phyloP scores from a whole-genome alignment of 1,284 basidiomycete species.

The Melanopsichium pennsylvanicum region DNA sequence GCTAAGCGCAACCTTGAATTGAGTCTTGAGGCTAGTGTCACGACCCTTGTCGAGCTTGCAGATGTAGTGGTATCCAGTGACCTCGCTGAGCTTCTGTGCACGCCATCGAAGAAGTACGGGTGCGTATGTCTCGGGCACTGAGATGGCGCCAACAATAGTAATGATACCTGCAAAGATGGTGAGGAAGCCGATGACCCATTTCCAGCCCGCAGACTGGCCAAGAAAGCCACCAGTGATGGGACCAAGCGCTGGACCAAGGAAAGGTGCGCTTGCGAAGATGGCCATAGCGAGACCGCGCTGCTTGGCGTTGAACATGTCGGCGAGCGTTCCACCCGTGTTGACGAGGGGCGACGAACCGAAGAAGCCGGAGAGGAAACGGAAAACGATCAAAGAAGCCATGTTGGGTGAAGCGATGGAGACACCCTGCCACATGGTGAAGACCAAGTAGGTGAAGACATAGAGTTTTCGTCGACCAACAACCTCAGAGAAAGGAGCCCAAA shows the following conservation, averaged over 20 bases:
- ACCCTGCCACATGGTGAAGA: conserved; percentile 75
- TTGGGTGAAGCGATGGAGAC: conserved; percentile 74
- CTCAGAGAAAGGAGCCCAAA: conserved; percentile 75
- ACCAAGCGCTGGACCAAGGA: conserved; percentile 73
- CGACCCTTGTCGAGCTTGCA: conserved; percentile 58
- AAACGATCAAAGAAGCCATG: conserved; percentile 72
- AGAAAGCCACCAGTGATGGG: conserved; percentile 67
- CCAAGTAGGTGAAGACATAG: conserved; percentile 72
- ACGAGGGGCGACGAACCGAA: conserved; percentile 71
- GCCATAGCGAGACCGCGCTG: conserved; percentile 76
- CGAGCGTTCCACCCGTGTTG: conserved; percentile 70
- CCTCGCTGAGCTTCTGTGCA: conserved; percentile 48
- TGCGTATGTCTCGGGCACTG: conserved; percentile 76
- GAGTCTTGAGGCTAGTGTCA: conserved; percentile 39
- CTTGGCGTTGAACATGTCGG: conserved; percentile 74
- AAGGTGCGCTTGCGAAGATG: conserved; percentile 78
- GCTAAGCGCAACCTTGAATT: conserved; percentile 52
- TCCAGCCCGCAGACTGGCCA: conserved; percentile 70
- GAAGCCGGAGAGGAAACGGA: conserved; percentile 75
- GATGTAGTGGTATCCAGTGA: conserved; percentile 58
- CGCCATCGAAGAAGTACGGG: conserved; percentile 57
- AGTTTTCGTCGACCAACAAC: conserved; percentile 72
- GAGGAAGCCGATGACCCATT: conserved; percentile 79
- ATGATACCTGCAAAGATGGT: conserved; percentile 72
- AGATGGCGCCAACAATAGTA: conserved; percentile 72